phyloP scores from a whole-genome alignment of 495 filamentous ascomycete genomes.

The Xylaria castorea region DNA sequence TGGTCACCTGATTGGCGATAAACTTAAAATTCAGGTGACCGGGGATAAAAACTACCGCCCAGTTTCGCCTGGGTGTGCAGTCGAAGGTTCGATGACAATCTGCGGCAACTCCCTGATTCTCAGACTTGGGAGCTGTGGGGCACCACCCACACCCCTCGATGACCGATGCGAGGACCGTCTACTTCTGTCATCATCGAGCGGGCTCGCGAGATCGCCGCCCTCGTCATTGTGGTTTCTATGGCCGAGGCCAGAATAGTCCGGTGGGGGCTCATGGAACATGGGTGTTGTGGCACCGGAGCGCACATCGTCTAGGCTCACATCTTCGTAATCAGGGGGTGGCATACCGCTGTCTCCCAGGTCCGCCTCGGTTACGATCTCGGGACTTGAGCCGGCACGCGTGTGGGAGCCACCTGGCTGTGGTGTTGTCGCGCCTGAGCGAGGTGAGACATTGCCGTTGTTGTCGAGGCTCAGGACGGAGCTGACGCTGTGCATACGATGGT shows the following conservation, averaged over 20 bases:
- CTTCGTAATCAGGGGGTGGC: slow-evolving; percentile 62
- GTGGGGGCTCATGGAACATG: slow-evolving; percentile 55
- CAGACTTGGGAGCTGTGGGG: slow-evolving; percentile 53
- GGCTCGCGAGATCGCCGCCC: slow-evolving; percentile 34
- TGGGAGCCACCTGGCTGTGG: slow-evolving; percentile 38
- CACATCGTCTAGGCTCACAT: slow-evolving; percentile 56
- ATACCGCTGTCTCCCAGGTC: slow-evolving; percentile 57
- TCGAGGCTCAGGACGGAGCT: slow-evolving; percentile 59
- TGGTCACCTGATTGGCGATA: not conserved
- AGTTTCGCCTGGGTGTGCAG: slow-evolving; percentile 40
- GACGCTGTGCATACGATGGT: slow-evolving; percentile 50
- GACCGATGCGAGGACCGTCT: slow-evolving; percentile 29
- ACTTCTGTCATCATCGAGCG: slow-evolving; percentile 9
- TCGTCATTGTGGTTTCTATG: slow-evolving; percentile 40
- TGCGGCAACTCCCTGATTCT: slow-evolving; percentile 52
- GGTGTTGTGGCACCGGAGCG: slow-evolving; percentile 44
- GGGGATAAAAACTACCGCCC: slow-evolving; percentile 10
- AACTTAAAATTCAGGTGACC: not conserved
- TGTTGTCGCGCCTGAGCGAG: slow-evolving; percentile 49
- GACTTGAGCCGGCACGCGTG: slow-evolving; percentile 43
- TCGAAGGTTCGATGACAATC: slow-evolving; percentile 60
- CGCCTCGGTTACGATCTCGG: slow-evolving; percentile 50
- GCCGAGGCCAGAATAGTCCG: slow-evolving; percentile 53
- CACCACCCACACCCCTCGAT: slow-evolving; percentile 44
- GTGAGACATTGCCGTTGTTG: slow-evolving; percentile 43